phyloP scores from a whole-genome alignment of 306 rosid genomes.

The Crataegus laevigata region DNA sequence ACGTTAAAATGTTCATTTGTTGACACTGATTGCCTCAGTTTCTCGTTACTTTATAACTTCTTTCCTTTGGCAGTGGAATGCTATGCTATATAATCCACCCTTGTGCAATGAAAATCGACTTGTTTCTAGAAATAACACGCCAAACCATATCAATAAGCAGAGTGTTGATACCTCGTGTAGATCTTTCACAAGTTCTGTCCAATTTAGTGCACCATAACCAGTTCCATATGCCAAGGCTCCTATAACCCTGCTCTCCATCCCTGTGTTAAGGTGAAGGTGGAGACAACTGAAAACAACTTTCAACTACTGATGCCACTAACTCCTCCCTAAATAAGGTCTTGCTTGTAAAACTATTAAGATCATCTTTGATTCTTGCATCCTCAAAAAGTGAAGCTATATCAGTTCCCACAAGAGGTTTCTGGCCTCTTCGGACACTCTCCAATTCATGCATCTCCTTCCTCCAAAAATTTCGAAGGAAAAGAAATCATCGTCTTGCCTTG shows the following conservation, averaged over 20 bases:
- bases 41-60: not conserved
- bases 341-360: constrained; percentile 78
- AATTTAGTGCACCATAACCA: constrained; percentile 96
- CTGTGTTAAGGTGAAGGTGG: constrained; percentile 90
- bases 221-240: constrained; percentile 99
- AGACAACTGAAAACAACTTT: constrained; percentile 97
- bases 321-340: constrained; percentile 94
- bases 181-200: too few relatives aligned
- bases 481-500: too few relatives aligned
- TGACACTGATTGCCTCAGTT: not conserved
- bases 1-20: not conserved
- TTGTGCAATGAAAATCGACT: not conserved
- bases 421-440: constrained; percentile 93
- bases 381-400: constrained; percentile 98
- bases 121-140: not conserved
- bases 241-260: constrained; percentile 97
- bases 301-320: constrained; percentile 92
- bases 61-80: not conserved
- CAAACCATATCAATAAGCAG: too few relatives aligned
- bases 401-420: constrained; percentile 96
- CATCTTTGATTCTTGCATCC: constrained; percentile 82
- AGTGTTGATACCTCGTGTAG: too few relatives aligned
- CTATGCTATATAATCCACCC: not conserved
- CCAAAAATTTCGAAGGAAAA: too few relatives aligned
- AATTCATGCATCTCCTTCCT: too few relatives aligned